Evolutionary conservation across 208 protist genomes (phyloP).

Genomic region (Kentomonas sorsogonicus): DNA sequence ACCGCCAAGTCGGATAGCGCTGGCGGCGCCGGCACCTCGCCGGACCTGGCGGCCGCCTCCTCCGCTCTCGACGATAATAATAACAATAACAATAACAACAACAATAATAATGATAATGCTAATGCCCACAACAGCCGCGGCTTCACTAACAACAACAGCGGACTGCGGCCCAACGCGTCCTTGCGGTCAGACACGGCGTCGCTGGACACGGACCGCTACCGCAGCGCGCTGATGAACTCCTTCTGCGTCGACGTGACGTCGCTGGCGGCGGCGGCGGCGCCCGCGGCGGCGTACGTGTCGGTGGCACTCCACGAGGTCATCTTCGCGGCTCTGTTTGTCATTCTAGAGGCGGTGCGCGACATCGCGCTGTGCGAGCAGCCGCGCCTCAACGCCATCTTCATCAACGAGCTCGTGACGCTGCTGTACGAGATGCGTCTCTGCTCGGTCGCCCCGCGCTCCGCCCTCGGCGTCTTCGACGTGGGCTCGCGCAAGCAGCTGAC

Average conservation of each 20-base stretch:
- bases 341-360: slow-evolving; percentile 31
- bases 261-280: slow-evolving; percentile 17
- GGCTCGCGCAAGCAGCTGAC: neutral
- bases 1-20: too few relatives aligned
- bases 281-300: slow-evolving; percentile 23
- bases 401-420: slow-evolving; percentile 47
- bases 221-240: slow-evolving; percentile 35
- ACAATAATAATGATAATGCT: too few relatives aligned
- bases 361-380: slow-evolving; percentile 44
- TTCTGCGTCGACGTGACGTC: slow-evolving; percentile 34
- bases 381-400: slow-evolving; percentile 39
- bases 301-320: slow-evolving; percentile 47
- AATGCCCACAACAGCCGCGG: too few relatives aligned
- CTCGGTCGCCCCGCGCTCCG: slow-evolving; percentile 32
- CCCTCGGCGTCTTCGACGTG: neutral
- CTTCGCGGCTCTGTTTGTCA: slow-evolving; percentile 38
- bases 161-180: too few relatives aligned
- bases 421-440: slow-evolving; percentile 44
- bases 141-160: too few relatives aligned
- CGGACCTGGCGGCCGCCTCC: too few relatives aligned
- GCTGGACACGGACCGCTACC: slow-evolving; percentile 29
- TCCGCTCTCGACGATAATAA: too few relatives aligned
- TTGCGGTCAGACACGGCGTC: too few relatives aligned
- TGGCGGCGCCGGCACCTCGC: too few relatives aligned
- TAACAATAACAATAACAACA: too few relatives aligned